Evolutionary conservation across 352 stramenopile species (phyloP).

Genomic region (Elongisporangium anandrum): DNA sequence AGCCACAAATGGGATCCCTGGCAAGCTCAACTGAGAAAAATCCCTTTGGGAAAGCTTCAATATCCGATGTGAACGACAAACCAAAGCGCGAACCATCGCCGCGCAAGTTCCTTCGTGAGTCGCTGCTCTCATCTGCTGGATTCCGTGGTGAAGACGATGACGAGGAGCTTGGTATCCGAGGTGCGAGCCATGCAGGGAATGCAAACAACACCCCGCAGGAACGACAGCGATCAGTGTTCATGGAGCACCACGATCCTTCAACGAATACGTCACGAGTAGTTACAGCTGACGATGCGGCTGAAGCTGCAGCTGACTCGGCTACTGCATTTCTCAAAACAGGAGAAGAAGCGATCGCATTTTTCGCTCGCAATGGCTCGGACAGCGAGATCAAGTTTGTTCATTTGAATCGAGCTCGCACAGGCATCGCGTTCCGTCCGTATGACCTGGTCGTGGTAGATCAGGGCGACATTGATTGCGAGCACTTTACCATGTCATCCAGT

Average conservation of each 20-base stretch:
- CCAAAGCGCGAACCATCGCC: slow-evolving; percentile 52
- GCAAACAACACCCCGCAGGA: slow-evolving; percentile 15
- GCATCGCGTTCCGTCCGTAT: slow-evolving; percentile 87
- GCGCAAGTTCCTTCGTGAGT: slow-evolving; percentile 59
- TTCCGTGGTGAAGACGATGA: slow-evolving; percentile 9
- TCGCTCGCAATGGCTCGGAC: slow-evolving; percentile 88
- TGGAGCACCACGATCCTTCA: slow-evolving; percentile 34
- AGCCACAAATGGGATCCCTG: slow-evolving; percentile 3
- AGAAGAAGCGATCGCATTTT: slow-evolving; percentile 94
- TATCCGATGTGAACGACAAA: slow-evolving; percentile 13
- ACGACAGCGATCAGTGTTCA: slow-evolving; percentile 29
- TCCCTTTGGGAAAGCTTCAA: neutral
- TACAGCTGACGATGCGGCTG: slow-evolving; percentile 31
- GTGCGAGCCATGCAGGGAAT: slow-evolving; percentile 8
- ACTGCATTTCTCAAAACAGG: slow-evolving; percentile 64
- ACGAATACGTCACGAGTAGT: slow-evolving; percentile 36
- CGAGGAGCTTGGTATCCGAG: slow-evolving; percentile 13
- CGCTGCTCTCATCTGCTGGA: slow-evolving; percentile 15
- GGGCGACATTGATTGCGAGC: slow-evolving; percentile 74
- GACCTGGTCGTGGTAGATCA: slow-evolving; percentile 87
- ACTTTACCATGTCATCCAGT: slow-evolving; percentile 91
- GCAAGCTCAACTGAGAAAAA: neutral
- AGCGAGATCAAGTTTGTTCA: slow-evolving; percentile 95
- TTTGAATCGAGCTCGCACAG: slow-evolving; percentile 74
- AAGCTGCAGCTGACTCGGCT: slow-evolving; percentile 47